Evolutionary conservation across 2,329 filamentous ascomycete genomes (phyloP).

Genomic region (Biscogniauxia sp.): DNA sequence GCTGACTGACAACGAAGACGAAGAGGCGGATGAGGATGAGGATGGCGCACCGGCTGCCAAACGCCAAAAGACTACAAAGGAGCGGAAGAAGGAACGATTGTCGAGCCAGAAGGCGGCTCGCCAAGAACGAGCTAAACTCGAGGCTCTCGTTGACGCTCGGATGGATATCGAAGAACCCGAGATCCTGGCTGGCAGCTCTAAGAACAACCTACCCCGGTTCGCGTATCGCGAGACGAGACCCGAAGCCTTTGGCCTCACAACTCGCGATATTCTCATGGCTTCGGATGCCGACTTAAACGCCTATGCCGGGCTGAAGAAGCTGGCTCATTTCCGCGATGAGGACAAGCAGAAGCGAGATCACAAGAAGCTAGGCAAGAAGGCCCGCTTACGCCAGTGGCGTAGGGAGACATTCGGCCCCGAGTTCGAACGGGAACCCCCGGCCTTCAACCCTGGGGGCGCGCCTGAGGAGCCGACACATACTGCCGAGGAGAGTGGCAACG

Average conservation of each 20-base stretch:
- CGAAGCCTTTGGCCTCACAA: slow-evolving; percentile 82
- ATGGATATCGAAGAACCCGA: slow-evolving; percentile 70
- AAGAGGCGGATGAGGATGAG: slow-evolving; percentile 39
- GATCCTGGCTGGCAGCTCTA: slow-evolving; percentile 42
- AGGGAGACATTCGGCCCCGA: slow-evolving; percentile 61
- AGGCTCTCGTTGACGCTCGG: slow-evolving; percentile 79
- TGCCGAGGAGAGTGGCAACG: slow-evolving; percentile 26
- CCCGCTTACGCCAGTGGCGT: slow-evolving; percentile 82
- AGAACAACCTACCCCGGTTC: slow-evolving; percentile 53
- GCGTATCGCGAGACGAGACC: slow-evolving; percentile 94
- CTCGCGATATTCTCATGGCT: slow-evolving; percentile 85
- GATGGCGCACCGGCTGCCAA: slow-evolving; percentile 46
- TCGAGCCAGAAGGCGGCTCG: slow-evolving; percentile 69
- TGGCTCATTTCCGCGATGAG: slow-evolving; percentile 81
- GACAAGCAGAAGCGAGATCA: slow-evolving; percentile 88
- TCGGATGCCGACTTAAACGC: slow-evolving; percentile 83
- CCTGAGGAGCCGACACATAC: slow-evolving; percentile 23
- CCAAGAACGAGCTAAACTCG: slow-evolving; percentile 77
- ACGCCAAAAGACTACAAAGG: slow-evolving; percentile 59
- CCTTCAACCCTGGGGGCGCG: slow-evolving; percentile 52
- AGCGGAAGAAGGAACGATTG: slow-evolving; percentile 57
- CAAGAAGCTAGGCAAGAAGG: slow-evolving; percentile 91
- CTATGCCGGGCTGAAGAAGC: slow-evolving; percentile 91
- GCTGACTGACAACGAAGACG: slow-evolving; percentile 54
- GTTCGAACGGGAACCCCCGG: slow-evolving; percentile 55